Evolutionary conservation across 768 basidiomycete genomes (phyloP), one percentile per base, ranked within the genome.

Genomic region (Naganishia friedmannii): DNA sequence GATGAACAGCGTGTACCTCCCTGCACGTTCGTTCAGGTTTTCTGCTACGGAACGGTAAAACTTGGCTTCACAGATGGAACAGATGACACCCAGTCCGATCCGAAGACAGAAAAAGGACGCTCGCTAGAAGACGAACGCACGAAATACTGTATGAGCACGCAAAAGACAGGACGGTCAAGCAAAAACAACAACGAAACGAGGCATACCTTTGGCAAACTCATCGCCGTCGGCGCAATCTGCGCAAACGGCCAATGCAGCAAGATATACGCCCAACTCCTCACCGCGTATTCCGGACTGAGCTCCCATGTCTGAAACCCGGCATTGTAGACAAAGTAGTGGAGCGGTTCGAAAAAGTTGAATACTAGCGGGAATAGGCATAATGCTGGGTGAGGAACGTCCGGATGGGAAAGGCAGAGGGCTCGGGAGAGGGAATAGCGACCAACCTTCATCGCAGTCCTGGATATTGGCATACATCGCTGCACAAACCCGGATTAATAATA

Each of bases 261-360:
- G 68, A 96, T 87, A 81, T 98, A 98, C 13, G 92, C 87, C 92
- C 93, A 98, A 73, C 92, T 94, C 73, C 96, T 85, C 73, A 99
- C 88, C n/a, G 93, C 88, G 78, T 89, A 96, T 65, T 85, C 83
- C 13, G 96, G 93, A 10, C 93, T 90, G 6, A 91, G 87, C 78
- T 99, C 96, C 96, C 96, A 99, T 0, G 96, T 98, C 82, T 98
- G 95, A 81, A 99, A 97, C 9, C 91, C 96, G 71, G 88, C 85
- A 29, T 92, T 92, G 68, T 88, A 83, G 70, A 89, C 87, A 68
- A 96, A 84, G 77, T 93, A 94, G 82, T 99, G 96, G 19, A 99
- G 83, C 23, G 96, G 96, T 78, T 98, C 96, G 92, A 92, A 98
- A 81, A 96, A 99, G 82, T 99, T 99, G 86, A 88, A 99, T 15